These are phyloP conservation scores for Cutaneotrichosporon curvatum DNA, from an alignment of 1,284 basidiomycete genomes.

Conservation along the genomic window DNA sequence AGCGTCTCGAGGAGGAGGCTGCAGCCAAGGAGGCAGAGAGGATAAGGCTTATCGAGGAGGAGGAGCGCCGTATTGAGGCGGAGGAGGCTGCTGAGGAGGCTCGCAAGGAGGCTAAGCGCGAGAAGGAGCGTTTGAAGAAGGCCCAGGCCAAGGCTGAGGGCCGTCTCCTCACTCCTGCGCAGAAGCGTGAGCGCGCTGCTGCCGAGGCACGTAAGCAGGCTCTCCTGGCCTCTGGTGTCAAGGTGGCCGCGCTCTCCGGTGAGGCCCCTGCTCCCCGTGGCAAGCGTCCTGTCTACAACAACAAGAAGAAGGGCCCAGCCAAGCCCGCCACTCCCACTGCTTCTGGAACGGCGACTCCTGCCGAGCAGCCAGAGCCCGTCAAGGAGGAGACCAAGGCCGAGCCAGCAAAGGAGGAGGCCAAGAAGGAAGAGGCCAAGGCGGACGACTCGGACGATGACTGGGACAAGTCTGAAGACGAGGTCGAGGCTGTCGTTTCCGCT, in stretches of 20 bases:
- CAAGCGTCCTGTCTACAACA: constrained; percentile 61
- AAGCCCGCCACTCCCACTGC: constrained; percentile 23
- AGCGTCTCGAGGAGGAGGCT: constrained; percentile 74
- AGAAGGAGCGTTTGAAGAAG: constrained; percentile 73
- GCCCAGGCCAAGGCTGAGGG: constrained; percentile 84
- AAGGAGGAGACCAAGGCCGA: constrained; percentile 7
- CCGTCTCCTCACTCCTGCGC: constrained; percentile 83
- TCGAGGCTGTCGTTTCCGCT: constrained; percentile 26
- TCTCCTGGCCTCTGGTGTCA: constrained; percentile 72
- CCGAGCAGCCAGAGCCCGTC: constrained; percentile 27
- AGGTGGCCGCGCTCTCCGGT: constrained; percentile 71
- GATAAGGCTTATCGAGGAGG: constrained; percentile 62
- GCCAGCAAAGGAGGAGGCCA: constrained; percentile 12
- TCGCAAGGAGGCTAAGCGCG: constrained; percentile 74
- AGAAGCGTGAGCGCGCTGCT: constrained; percentile 86
- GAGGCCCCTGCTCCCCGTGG: constrained; percentile 45
- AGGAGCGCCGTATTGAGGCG: constrained; percentile 67
- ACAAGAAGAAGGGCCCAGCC: constrained; percentile 56
- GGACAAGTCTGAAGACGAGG: constrained; percentile 62
- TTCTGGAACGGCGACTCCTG: constrained; percentile 43
- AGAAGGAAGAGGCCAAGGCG: constrained; percentile 16
- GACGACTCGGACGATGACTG: constrained; percentile 51
- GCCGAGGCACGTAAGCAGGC: constrained; percentile 89
- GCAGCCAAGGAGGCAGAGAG: constrained; percentile 64
- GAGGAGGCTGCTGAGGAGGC: constrained; percentile 70